Evolutionary conservation across 2,329 filamentous ascomycete genomes (phyloP), one percentile per base, ranked within the genome.

Genomic region (Phialophora verrucosa): DNA sequence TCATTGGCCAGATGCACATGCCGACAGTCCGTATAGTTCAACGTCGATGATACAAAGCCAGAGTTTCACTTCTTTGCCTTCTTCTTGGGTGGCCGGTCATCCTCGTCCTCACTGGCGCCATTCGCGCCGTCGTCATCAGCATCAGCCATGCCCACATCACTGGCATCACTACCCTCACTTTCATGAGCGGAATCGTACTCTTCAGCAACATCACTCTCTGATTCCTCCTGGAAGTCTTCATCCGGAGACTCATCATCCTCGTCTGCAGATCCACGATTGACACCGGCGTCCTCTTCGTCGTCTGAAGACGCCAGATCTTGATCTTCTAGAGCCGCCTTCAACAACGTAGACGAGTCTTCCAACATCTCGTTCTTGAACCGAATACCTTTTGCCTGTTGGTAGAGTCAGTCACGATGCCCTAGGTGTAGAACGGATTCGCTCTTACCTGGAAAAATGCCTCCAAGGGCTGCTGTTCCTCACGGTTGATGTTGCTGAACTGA

Each of bases 311-410:
- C 90, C 79, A 96, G 90, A 75, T 88, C 92, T 70, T 95, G 90
- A 73, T 96, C 90, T 67, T 92, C 87, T 68, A 97, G 86, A 25
- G 92, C 93, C 11, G 91, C 91, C 35, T 91, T 91, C 66, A 97
- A 86, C 65, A 89, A 81, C 1, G 84, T 82, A 53, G 83, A 83
- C 35, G 85, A 82, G 73, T 99, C 95, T 77, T 97, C 95, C 69
- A 96, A 90, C 83, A 99, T 97, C 81, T 99, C 95, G 78, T 99
- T 99, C 88, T 97, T 98, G 64, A 96, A 93, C 62, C 94, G 91
- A 75, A 99, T 86, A 68, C 90, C 91, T 84, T 98, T 98, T 73
- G 92, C 87, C 80, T 71, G 50, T 49, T 23, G 10, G 8, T 11
- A 6, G 11, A 10, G 44, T 66, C 47, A 63, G 56, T 50, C 23